Evolutionary conservation across 2,329 filamentous ascomycete species (phyloP), one percentile per base, ranked within the genome.

Genomic region (Diaporthe sp.): DNA sequence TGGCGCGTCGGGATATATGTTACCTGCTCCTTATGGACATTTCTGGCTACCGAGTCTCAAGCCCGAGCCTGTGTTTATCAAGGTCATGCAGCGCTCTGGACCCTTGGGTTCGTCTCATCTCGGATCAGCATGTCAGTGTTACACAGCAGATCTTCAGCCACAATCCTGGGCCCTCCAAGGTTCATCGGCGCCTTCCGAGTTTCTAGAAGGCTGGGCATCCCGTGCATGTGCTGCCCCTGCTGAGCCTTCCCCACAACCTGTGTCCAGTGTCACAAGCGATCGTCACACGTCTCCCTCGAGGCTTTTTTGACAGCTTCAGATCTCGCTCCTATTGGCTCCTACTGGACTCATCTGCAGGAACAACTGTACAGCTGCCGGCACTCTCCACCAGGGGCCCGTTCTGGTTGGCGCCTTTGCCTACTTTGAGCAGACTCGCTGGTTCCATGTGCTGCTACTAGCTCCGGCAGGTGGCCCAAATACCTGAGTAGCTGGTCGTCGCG

Each of bases 321-420:
- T n/a, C 31, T 13, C 25, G 34, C 34, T 72, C 34, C 58, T 51
- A 61, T 49, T 62, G 71, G 71, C 34, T 53, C 28, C 46, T 15
- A n/a, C 17, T 9, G 46, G 6, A 31, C 55, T 51, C 71, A 65
- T 53, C 71, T 73, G 58, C 58, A 73, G 71, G 71, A 73, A 73
- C 58, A 42, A n/a, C 51, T 57, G 46, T 31, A 62, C 49, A 25
- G 17, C 49, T 49, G 28, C n/a, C 25, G 46, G 57, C 57, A 37
- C n/a, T 7, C 31, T 53, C 57, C 71, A 62, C 22, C n/a, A 22
- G 8, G 42, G n/a, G 12, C 65, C n/a, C 49, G 2, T 34, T 12
- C n/a, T n/a, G 46, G 15, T 22, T 53, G 46, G 46, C 39, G 25
- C 22, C 65, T 49, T 72, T 28, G 15, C 42, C 57, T 19, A n/a